A percentile compares a stretch with the other conserved stretches of the same genome.
Evolutionary conservation across 495 filamentous ascomycete genomes (phyloP).

Genomic region (Aspergillus baeticus): DNA sequence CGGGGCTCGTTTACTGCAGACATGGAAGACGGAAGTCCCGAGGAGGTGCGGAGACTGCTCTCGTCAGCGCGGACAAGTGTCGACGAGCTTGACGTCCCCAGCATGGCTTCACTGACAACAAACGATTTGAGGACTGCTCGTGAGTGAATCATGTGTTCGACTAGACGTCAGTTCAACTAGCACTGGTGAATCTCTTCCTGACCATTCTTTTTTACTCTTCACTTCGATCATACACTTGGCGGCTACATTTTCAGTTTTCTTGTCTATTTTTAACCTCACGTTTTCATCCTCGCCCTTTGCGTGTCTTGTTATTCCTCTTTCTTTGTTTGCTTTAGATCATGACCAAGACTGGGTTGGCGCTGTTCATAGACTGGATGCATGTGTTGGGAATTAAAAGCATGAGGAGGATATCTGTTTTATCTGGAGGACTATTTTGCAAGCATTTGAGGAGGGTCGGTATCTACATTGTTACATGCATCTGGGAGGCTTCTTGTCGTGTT

Average conservation of each 20-base stretch:
- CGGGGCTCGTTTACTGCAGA: conserved; percentile 21
- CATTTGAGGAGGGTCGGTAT: conserved; percentile 23
- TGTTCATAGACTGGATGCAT: conserved; percentile 29
- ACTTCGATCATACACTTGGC: conserved; percentile 8
- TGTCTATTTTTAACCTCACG: conserved; percentile 14
- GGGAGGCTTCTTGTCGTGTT: conserved; percentile 34
- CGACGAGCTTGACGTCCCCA: conserved; percentile 35
- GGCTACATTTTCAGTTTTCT: neutral
- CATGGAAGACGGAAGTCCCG: conserved; percentile 24
- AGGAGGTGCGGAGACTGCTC: conserved; percentile 42
- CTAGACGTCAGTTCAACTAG: neutral
- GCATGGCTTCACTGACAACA: conserved; percentile 23
- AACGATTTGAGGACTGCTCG: conserved; percentile 10
- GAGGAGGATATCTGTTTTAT: conserved; percentile 17
- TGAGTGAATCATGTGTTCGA: conserved; percentile 10
- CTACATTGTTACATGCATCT: conserved; percentile 41
- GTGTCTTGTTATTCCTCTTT: conserved; percentile 14
- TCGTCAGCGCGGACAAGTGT: conserved; percentile 41
- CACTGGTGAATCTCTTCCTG: neutral
- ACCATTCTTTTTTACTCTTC: conserved; percentile 9
- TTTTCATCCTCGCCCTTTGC: conserved; percentile 11
- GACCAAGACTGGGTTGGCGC: conserved; percentile 25
- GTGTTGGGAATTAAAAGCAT: conserved; percentile 23
- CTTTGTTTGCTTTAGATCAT: conserved; percentile 23
- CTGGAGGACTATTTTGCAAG: conserved; percentile 13